Percentiles rank a stretch among this genome's conserved stretches.
These are phyloP conservation scores for Uronychia binucleata DNA, from an alignment of 73 alveolate species.

Conservation along the genomic window DNA sequence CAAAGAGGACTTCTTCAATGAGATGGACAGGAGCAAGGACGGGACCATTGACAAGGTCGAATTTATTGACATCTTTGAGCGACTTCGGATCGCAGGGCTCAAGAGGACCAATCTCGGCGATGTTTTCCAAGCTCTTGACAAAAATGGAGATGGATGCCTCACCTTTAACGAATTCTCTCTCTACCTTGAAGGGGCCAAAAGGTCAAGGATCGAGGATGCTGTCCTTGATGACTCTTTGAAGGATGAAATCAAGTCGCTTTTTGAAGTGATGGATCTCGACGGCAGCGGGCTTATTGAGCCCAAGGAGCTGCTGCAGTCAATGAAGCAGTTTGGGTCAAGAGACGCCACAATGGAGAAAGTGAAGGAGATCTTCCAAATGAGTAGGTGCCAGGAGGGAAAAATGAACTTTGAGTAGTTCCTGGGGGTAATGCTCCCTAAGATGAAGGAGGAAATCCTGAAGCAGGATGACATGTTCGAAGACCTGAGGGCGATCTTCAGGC, in stretches of 20 bases:
- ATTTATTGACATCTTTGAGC: conserved; percentile 10
- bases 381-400: conserved; percentile 37
- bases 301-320: not conserved
- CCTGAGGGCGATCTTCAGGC: conserved; percentile 36
- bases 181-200: conserved; percentile 57
- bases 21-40: conserved; percentile 38
- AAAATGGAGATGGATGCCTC: conserved; percentile 38
- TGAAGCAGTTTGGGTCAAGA: not conserved
- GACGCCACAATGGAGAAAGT: no score
- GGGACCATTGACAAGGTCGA: conserved; percentile 56
- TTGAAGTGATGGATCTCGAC: conserved; percentile 37
- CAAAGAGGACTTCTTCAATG: conserved; percentile 13
- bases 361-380: no score
- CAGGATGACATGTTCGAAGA: conserved; percentile 49
- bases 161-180: conserved; percentile 45
- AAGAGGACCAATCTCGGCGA: conserved; percentile 6
- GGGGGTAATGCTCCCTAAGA: conserved; percentile 47
- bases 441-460: conserved; percentile 52
- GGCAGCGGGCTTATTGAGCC: conserved; percentile 20
- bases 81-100: conserved; percentile 38
- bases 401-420: conserved; percentile 27
- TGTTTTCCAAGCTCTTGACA: conserved; percentile 44
- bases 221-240: conserved; percentile 44
- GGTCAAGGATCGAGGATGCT: not conserved
- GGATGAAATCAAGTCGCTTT: conserved; percentile 27